Conservation (phyloP, 805 yeast genomes). For the Kuraishia hungarica region DNA sequence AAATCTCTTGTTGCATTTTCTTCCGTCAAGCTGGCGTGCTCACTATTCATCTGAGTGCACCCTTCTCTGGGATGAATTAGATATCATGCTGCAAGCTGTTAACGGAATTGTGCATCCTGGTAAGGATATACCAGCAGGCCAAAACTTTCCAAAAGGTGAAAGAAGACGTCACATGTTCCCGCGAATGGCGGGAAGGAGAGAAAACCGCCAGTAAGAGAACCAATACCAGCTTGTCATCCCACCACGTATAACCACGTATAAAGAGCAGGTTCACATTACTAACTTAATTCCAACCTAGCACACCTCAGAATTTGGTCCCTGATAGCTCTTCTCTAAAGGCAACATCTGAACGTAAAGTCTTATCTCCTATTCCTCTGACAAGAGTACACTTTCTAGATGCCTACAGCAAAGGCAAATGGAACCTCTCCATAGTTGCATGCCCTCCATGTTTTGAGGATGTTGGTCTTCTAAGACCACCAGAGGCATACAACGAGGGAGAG, state of each 20-base stretch:
- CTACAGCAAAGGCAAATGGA: constrained; percentile 49
- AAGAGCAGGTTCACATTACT: not conserved
- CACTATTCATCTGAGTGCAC: not conserved
- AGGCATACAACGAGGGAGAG: constrained; percentile 37
- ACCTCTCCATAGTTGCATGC: constrained; percentile 41
- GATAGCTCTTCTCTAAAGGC: not conserved
- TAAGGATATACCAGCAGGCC: not conserved
- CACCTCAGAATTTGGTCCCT: not conserved
- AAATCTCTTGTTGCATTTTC: too few species aligned
- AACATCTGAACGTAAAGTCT: not conserved
- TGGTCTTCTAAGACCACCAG: constrained; percentile 54
- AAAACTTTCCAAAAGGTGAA: not conserved
- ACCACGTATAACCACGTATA: too few species aligned
- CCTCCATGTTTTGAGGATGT: constrained; percentile 43
- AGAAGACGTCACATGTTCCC: not conserved
- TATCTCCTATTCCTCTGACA: constrained; percentile 28
- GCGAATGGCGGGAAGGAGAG: not conserved
- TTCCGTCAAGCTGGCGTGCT: too few species aligned
- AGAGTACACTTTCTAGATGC: constrained; percentile 47
- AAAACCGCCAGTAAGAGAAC: not conserved
- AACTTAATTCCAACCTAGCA: not conserved
- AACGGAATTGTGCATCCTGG: not conserved
- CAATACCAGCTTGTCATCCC: not conserved
- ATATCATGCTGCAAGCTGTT: not conserved
- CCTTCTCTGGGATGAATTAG: not conserved